Evolutionary conservation across 2,329 filamentous ascomycete species (phyloP).

Genomic region (Teratosphaeria destructans): DNA sequence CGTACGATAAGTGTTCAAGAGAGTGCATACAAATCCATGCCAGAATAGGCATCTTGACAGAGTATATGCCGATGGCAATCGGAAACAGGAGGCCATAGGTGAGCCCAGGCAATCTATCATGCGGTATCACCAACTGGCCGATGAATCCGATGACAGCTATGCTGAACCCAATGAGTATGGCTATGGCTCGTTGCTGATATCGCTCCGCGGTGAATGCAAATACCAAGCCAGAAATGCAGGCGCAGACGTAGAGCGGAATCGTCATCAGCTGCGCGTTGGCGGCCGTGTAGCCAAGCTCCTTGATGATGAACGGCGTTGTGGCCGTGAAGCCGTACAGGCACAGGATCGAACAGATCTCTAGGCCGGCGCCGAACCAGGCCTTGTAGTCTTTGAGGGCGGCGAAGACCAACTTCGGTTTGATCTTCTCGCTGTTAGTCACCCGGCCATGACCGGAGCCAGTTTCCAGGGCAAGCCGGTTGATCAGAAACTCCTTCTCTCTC

Average conservation of each 20-base stretch:
- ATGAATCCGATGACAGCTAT: conserved; percentile 13
- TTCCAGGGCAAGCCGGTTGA: conserved; percentile 28
- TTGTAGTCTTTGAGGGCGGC: conserved; percentile 37
- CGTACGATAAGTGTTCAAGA: neutral
- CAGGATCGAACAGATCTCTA: neutral
- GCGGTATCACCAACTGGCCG: conserved; percentile 36
- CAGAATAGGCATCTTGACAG: conserved; percentile 35
- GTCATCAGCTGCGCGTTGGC: conserved; percentile 34
- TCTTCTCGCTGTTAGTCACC: conserved; percentile 20
- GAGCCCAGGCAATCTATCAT: conserved; percentile 30
- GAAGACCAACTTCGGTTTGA: conserved; percentile 23
- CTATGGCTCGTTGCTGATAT: conserved; percentile 7
- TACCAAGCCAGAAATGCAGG: conserved; percentile 13
- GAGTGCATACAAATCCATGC: conserved; percentile 34
- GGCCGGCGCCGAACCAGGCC: conserved; percentile 24
- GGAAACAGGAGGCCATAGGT: conserved; percentile 45
- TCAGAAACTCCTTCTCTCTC: conserved; percentile 41
- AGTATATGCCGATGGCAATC: conserved; percentile 45
- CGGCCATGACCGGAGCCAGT: conserved; percentile 8
- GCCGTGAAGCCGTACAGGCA: conserved; percentile 56
- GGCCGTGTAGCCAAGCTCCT: conserved; percentile 33
- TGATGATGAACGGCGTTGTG: conserved; percentile 47
- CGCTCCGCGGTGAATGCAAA: conserved; percentile 10
- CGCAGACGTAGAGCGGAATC: conserved; percentile 33
- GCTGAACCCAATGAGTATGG: conserved; percentile 8